A percentile compares a stretch with the other conserved stretches of the same genome.
phyloP scores from a whole-genome alignment of 78 protist genomes.

The Diacronema lutheri region DNA sequence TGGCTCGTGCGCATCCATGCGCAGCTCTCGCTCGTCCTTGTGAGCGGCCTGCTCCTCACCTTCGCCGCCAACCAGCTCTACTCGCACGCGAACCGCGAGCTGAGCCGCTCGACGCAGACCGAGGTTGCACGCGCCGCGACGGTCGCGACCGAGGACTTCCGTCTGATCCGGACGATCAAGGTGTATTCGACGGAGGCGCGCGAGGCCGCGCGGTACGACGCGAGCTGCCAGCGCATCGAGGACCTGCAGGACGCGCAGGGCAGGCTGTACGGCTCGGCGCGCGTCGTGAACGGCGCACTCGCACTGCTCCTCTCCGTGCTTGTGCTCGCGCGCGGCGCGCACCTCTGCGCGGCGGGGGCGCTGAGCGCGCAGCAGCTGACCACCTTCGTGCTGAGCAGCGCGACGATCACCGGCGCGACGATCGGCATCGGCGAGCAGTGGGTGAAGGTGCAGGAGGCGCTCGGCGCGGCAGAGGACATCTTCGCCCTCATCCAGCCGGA shows the following conservation, averaged over 20 bases:
- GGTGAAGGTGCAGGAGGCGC: not conserved
- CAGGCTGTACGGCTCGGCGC: not conserved
- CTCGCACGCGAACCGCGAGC: not conserved
- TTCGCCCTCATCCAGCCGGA: not conserved
- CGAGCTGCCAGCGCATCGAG: not conserved
- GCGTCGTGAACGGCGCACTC: not conserved
- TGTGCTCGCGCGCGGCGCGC: not conserved
- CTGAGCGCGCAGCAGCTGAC: not conserved
- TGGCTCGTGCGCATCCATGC: not conserved
- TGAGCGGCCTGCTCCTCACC: not conserved
- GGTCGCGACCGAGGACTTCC: not conserved
- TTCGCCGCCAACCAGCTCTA: not conserved
- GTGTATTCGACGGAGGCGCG: not conserved
- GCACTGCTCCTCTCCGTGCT: not conserved
- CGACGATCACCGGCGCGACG: not conserved
- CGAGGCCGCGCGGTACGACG: not conserved
- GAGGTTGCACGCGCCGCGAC: not conserved
- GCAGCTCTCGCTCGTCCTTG: not conserved
- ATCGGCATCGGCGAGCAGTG: not conserved
- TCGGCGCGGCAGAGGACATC: not conserved
- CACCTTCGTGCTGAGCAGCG: not conserved
- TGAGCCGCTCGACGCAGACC: not conserved
- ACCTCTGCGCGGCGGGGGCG: not conserved
- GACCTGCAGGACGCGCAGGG: not conserved
- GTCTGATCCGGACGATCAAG: not conserved